Conservation (phyloP, 371 early-diverging fungal genomes). For the Lichtheimia ramosa region DNA sequence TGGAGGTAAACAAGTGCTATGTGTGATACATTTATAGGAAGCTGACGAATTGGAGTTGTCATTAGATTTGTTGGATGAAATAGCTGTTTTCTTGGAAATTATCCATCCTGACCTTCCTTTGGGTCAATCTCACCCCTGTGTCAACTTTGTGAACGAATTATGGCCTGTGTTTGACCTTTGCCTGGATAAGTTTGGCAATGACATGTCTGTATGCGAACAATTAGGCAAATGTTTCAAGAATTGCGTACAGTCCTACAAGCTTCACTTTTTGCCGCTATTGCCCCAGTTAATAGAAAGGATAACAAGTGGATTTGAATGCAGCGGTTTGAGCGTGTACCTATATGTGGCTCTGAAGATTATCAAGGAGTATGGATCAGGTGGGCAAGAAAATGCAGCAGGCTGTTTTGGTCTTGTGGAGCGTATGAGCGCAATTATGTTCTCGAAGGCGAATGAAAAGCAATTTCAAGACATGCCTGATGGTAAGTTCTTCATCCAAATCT, state of each 20-base stretch:
- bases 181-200: slow-evolving; percentile 53
- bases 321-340: slow-evolving; percentile 67
- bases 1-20: slow-evolving; percentile 34
- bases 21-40: not conserved
- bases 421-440: slow-evolving; percentile 61
- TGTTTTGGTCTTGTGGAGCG: slow-evolving; percentile 48
- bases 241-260: slow-evolving; percentile 61
- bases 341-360: slow-evolving; percentile 68
- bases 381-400: slow-evolving; percentile 35
- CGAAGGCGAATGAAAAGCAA: slow-evolving; percentile 48
- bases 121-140: slow-evolving; percentile 66
- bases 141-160: slow-evolving; percentile 70
- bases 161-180: slow-evolving; percentile 77
- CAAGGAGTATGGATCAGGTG: slow-evolving; percentile 36
- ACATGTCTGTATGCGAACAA: slow-evolving; percentile 59
- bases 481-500: slow-evolving; percentile 15
- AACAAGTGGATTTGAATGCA: slow-evolving; percentile 62
- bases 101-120: slow-evolving; percentile 53
- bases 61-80: slow-evolving; percentile 49
- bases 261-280: slow-evolving; percentile 56
- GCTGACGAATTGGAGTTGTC: not conserved
- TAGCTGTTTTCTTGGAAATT: slow-evolving; percentile 55
- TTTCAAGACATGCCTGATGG: slow-evolving; percentile 71
- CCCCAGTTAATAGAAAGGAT: slow-evolving; percentile 57
- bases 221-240: slow-evolving; percentile 67